Evolutionary conservation across 441 rosid species (phyloP).

Genomic region (Aleurites moluccanus): DNA sequence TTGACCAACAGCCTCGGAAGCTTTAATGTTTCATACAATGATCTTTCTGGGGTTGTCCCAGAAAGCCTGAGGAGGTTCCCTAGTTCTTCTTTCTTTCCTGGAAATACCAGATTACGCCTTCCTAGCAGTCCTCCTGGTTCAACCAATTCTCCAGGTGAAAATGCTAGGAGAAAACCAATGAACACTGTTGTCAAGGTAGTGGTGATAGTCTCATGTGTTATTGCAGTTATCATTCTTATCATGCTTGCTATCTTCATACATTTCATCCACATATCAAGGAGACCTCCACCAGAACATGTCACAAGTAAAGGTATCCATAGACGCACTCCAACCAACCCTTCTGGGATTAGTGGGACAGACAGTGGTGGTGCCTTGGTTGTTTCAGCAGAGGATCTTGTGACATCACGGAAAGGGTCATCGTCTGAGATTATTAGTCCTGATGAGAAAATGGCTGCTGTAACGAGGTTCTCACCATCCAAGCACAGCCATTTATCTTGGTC

Average conservation of each 20-base stretch:
- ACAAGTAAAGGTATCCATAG: slow-evolving; percentile 48
- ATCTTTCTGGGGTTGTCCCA: slow-evolving; percentile 89
- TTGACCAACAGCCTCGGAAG: slow-evolving; percentile 55
- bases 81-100: slow-evolving; percentile 75
- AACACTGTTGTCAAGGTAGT: slow-evolving; percentile 61
- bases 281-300: slow-evolving; percentile 43
- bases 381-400: slow-evolving; percentile 81
- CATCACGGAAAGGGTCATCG: slow-evolving; percentile 79
- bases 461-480: slow-evolving; percentile 88
- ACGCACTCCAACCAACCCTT: slow-evolving; percentile 48
- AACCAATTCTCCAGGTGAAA: slow-evolving; percentile 36
- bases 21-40: slow-evolving; percentile 82
- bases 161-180: slow-evolving; percentile 51
- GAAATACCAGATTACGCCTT: slow-evolving; percentile 60
- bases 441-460: slow-evolving; percentile 61
- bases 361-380: slow-evolving; percentile 71
- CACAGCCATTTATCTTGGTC: slow-evolving; percentile 83
- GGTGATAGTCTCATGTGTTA: slow-evolving; percentile 67
- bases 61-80: slow-evolving; percentile 78
- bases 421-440: slow-evolving; percentile 79
- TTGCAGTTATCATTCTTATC: slow-evolving; percentile 65
- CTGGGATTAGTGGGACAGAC: slow-evolving; percentile 46
- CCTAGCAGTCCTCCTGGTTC: slow-evolving; percentile 64
- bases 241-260: slow-evolving; percentile 72
- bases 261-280: slow-evolving; percentile 60